Percentiles rank a stretch among this genome's conserved stretches.
These are phyloP conservation scores for Angophora floribunda DNA, from an alignment of 345 rosid genomes.

Conservation along the genomic window DNA sequence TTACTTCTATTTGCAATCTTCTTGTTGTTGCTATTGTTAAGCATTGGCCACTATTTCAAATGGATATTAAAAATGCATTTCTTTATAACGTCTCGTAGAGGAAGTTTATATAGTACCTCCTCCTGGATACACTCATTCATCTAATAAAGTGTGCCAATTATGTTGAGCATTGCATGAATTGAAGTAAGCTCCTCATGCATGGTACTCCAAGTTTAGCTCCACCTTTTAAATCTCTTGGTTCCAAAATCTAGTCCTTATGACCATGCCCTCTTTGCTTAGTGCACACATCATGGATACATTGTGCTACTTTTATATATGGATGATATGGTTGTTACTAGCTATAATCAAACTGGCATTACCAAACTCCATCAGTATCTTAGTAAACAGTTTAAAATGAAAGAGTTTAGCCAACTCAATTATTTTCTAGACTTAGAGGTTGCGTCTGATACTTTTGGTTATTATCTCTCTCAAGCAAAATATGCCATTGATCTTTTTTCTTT, in stretches of 20 bases:
- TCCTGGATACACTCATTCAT: fast-evolving
- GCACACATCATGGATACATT: neutral
- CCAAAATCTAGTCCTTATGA: neutral
- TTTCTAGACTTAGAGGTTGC: neutral
- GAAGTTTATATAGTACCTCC: neutral
- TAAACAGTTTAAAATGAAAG: too few species aligned
- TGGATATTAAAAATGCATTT: neutral
- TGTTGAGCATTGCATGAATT: neutral
- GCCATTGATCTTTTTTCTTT: neutral
- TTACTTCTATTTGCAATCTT: neutral
- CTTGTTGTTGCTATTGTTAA: neutral
- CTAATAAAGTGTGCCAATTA: too few species aligned
- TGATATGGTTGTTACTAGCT: neutral
- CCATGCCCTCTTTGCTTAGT: neutral
- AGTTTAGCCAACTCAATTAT: neutral
- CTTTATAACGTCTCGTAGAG: neutral
- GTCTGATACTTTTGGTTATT: neutral
- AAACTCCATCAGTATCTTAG: neutral
- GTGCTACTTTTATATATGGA: neutral
- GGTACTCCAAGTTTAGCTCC: neutral
- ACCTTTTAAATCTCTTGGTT: neutral
- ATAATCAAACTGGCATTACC: neutral
- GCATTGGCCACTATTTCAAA: neutral
- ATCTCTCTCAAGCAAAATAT: neutral
- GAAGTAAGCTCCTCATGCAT: neutral